Percentiles rank a stretch among this genome's conserved stretches.
Evolutionary conservation across 176 grass and related monocot genomes (phyloP).

Genomic region (Canna indica): DNA sequence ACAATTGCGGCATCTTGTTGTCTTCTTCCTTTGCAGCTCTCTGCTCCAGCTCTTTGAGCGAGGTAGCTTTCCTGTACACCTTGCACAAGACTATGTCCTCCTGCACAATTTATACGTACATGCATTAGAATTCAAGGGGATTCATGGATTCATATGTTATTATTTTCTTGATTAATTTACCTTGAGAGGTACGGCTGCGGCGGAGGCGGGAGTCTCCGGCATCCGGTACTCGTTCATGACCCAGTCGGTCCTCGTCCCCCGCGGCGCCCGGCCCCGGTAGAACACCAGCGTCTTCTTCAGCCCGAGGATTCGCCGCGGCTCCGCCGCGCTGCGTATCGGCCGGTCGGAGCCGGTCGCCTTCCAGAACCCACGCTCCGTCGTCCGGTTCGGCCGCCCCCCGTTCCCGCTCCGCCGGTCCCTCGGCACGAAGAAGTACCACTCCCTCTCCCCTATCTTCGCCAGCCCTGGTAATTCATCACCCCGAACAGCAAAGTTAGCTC

Average conservation of each 20-base stretch:
- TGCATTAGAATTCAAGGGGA: no score
- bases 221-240: conserved; percentile 16
- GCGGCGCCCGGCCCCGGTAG: conserved; percentile 6
- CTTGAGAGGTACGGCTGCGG: background rate
- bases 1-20: no score
- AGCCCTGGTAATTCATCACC: background rate
- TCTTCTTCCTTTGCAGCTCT: conserved; percentile 3
- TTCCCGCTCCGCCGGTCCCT: background rate
- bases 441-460: conserved; percentile 10
- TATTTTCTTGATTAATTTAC: background rate
- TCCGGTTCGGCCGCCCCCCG: background rate
- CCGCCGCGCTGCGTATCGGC: background rate
- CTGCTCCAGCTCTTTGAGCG: conserved; percentile 13
- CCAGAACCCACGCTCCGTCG: conserved; percentile 2
- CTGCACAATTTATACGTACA: background rate
- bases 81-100: conserved; percentile 9
- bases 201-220: background rate
- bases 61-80: conserved; percentile 11
- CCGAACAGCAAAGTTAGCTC: background rate
- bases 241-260: conserved; percentile 10
- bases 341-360: conserved; percentile 12
- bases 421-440: conserved; percentile 18
- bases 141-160: no score
- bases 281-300: conserved; percentile 17
- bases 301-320: background rate